A percentile compares a stretch with the other conserved stretches of the same genome.
Conservation (phyloP, 805 yeast species). For the Ogataea trehaloabstinens region DNA sequence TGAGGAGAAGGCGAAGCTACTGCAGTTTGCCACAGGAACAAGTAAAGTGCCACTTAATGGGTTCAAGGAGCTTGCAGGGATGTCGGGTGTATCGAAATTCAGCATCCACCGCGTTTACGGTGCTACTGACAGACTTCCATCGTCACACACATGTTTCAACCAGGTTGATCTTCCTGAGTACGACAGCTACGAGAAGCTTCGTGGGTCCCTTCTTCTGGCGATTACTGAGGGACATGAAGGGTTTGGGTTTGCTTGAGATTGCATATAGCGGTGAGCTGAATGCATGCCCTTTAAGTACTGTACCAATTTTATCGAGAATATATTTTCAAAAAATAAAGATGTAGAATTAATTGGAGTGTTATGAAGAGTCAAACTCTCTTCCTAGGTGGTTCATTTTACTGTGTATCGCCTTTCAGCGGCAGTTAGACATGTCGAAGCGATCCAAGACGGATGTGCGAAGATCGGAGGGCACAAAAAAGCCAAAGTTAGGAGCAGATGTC, state of each 20-base stretch:
- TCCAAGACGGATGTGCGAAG: no score
- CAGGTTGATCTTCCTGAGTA: conserved; percentile 93
- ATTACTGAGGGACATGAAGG: conserved; percentile 96
- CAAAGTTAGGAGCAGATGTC: background rate
- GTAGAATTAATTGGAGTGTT: no score
- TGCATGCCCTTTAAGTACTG: no score
- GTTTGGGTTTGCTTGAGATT: conserved; percentile 72
- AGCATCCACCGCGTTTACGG: conserved; percentile 90
- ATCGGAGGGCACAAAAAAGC: no score
- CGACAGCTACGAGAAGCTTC: conserved; percentile 79
- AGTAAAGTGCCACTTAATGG: conserved; percentile 95
- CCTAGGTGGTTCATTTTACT: no score
- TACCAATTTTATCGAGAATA: no score
- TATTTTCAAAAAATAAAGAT: no score
- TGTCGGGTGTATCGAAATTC: conserved; percentile 81
- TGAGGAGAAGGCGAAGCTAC: conserved; percentile 89
- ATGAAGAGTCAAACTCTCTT: no score
- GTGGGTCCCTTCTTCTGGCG: conserved; percentile 79
- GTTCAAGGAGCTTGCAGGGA: conserved; percentile 84
- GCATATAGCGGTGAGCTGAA: no score
- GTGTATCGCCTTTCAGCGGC: no score
- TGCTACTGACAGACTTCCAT: conserved; percentile 79
- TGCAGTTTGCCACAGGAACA: conserved; percentile 97
- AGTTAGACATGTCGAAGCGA: no score
- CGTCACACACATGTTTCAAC: conserved; percentile 96